Evolutionary conservation across 2,329 filamentous ascomycete species (phyloP).

Genomic region (Chrysoporthe austroafricana): DNA sequence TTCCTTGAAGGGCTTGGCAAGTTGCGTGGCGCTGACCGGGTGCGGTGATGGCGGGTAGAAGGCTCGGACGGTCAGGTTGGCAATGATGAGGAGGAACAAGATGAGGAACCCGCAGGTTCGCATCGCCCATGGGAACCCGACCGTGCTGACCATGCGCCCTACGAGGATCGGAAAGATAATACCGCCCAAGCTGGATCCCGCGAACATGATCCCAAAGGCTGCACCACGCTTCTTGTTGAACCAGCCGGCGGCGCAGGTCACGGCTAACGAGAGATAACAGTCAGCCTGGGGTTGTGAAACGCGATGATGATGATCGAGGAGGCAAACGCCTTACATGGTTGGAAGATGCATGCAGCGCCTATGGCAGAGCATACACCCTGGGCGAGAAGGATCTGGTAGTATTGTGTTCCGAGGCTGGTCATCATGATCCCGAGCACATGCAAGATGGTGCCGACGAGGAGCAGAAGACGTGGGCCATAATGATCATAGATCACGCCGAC

Average conservation of each 20-base stretch:
- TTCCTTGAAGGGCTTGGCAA: conserved; percentile 30
- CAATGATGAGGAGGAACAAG: conserved; percentile 33
- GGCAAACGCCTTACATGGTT: not conserved
- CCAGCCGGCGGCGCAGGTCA: conserved; percentile 26
- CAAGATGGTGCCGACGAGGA: conserved; percentile 50
- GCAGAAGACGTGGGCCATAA: conserved; percentile 56
- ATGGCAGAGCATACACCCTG: conserved; percentile 29
- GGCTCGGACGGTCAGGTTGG: conserved; percentile 33
- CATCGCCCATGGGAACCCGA: conserved; percentile 38
- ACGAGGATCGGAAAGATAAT: conserved; percentile 39
- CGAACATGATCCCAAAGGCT: conserved; percentile 34
- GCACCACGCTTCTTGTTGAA: conserved; percentile 33
- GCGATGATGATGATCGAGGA: too few species aligned
- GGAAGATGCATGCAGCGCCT: conserved; percentile 26
- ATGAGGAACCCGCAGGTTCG: conserved; percentile 36
- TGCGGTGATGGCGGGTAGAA: conserved; percentile 17
- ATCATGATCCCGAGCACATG: conserved; percentile 60
- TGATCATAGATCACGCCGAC: conserved; percentile 61
- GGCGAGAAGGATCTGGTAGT: conserved; percentile 31
- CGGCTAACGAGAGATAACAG: not conserved
- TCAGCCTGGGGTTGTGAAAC: not conserved
- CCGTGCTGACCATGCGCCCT: conserved; percentile 31
- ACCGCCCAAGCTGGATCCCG: conserved; percentile 36
- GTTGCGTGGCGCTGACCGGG: conserved; percentile 22
- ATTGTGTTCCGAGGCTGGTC: conserved; percentile 44